Percentiles rank a stretch among this genome's conserved stretches.
Evolutionary conservation across 345 rosid genomes (phyloP).

Genomic region (Rhizophora apiculata): DNA sequence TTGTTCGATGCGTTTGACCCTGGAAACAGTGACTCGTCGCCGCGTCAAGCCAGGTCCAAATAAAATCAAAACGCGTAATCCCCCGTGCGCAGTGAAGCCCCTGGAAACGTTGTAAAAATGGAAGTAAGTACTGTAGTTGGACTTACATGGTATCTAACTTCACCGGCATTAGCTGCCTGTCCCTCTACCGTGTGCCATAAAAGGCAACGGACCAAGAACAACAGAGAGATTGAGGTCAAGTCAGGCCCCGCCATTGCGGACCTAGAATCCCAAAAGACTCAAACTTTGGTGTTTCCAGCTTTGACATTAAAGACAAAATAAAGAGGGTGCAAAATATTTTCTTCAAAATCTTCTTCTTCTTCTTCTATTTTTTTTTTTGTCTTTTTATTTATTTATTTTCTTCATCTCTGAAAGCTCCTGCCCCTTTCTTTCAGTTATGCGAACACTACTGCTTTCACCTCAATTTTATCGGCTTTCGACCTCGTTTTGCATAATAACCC

Average conservation of each 20-base stretch:
- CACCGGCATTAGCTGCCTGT: no score
- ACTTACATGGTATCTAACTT: no score
- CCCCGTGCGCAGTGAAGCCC: no score
- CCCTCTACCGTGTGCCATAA: no score
- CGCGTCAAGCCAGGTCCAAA: no score
- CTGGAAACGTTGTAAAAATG: no score
- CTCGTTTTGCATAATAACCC: constrained; percentile 18
- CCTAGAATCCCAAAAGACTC: constrained; percentile 32
- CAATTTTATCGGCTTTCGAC: neutral
- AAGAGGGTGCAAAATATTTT: neutral
- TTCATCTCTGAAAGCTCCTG: constrained; percentile 18
- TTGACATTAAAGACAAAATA: neutral
- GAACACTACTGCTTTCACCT: constrained; percentile 11
- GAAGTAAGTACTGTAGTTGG: no score
- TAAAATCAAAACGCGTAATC: no score
- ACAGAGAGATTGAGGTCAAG: neutral
- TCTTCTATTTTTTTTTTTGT: neutral
- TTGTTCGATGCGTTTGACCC: no score
- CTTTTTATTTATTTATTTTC: neutral
- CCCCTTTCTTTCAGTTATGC: constrained; percentile 25
- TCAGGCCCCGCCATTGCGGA: neutral
- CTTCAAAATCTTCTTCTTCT: neutral
- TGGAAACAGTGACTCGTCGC: no score
- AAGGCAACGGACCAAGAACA: no score
- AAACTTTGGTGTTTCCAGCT: neutral